Evolutionary conservation across 2,329 filamentous ascomycete genomes (phyloP).

Genomic region (Exophiala mesophila): DNA sequence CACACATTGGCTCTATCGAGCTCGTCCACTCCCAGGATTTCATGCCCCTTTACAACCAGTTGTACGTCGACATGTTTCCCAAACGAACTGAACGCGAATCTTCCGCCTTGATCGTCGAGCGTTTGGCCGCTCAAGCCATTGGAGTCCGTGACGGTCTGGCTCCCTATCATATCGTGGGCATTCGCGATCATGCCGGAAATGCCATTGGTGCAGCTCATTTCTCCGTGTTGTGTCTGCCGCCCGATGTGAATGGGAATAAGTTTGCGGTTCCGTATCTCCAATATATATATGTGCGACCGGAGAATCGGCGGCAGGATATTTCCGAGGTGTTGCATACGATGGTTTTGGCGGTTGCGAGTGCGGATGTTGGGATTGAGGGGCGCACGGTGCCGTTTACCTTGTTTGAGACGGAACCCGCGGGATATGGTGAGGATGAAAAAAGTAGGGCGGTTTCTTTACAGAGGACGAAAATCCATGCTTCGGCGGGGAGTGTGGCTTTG

Average conservation of each 20-base stretch:
- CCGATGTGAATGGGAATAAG: background rate
- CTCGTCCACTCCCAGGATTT: conserved; percentile 22
- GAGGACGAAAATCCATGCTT: conserved; percentile 21
- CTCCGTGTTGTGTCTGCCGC: conserved; percentile 17
- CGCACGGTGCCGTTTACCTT: conserved; percentile 23
- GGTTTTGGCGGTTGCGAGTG: conserved; percentile 20
- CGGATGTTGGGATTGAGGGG: conserved; percentile 11
- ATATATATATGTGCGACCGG: conserved; percentile 22
- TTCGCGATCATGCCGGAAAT: conserved; percentile 16
- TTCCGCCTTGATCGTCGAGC: conserved; percentile 22
- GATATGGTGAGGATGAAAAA: conserved; percentile 18
- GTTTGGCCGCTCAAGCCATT: conserved; percentile 17
- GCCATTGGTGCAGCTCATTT: conserved; percentile 26
- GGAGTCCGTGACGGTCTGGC: conserved; percentile 14
- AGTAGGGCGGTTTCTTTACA: conserved; percentile 16
- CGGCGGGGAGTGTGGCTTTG: conserved; percentile 21
- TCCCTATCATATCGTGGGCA: conserved; percentile 23
- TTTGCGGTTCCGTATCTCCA: conserved; percentile 24
- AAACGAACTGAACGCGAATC: conserved; percentile 18
- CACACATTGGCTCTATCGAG: conserved; percentile 15
- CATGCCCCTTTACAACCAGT: conserved; percentile 15
- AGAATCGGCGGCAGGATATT: conserved; percentile 25
- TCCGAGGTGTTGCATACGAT: conserved; percentile 25
- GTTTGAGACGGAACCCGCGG: conserved; percentile 24
- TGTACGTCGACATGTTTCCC: conserved; percentile 22